These are phyloP conservation scores for Papiliotrema flavescens DNA, from an alignment of 1,284 basidiomycete genomes.

Conservation along the genomic window DNA sequence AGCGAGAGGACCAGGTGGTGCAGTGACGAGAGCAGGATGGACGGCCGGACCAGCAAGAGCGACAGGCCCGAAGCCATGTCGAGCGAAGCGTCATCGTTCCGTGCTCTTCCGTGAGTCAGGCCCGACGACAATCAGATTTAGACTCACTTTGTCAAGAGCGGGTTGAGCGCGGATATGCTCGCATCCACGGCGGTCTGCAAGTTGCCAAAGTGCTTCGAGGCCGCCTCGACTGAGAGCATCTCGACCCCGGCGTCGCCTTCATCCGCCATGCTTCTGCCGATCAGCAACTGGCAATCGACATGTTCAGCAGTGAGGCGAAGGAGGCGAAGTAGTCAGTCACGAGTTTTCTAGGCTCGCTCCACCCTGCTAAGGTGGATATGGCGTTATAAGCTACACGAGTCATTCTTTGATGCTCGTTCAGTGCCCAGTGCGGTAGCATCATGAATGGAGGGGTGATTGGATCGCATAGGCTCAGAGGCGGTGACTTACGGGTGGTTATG, in stretches of 20 bases:
- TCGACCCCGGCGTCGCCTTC: not conserved
- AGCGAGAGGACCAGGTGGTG: conserved; percentile 78
- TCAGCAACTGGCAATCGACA: not conserved
- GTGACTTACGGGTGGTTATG: too few species aligned
- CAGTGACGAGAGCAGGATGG: conserved; percentile 79
- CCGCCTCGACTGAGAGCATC: conserved; percentile 16
- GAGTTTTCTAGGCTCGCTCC: conserved; percentile 54
- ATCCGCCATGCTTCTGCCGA: conserved; percentile 13
- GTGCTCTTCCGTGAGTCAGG: conserved; percentile 13
- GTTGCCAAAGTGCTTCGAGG: conserved; percentile 32
- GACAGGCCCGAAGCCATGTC: conserved; percentile 80
- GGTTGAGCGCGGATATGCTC: conserved; percentile 33
- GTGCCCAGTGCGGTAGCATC: conserved; percentile 51
- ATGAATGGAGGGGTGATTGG: too few species aligned
- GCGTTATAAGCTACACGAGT: conserved; percentile 42
- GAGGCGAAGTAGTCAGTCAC: conserved; percentile 42
- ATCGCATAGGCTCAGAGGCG: too few species aligned
- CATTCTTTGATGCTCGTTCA: conserved; percentile 32
- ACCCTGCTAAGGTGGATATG: conserved; percentile 43
- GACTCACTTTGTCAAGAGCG: conserved; percentile 43
- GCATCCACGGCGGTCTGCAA: conserved; percentile 42
- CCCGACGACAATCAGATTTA: not conserved
- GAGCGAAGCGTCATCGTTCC: conserved; percentile 50
- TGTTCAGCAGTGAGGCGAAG: not conserved
- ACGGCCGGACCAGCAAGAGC: conserved; percentile 81